These are phyloP conservation scores for Silybum marianum DNA, from an alignment of 129 eudicot genomes.

Conservation along the genomic window DNA sequence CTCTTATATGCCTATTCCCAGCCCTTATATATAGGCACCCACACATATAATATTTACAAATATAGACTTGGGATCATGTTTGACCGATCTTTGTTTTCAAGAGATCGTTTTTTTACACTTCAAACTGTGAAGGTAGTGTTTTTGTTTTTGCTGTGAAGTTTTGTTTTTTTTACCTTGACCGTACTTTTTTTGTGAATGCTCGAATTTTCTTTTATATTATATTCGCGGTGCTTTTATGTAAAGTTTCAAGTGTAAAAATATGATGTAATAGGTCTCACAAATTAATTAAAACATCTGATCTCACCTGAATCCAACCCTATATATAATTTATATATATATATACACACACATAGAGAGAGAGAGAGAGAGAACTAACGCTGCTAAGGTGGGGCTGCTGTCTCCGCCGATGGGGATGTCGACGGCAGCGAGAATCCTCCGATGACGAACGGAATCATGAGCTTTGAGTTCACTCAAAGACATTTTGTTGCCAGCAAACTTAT, in stretches of 20 bases:
- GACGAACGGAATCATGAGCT: constrained; percentile 66
- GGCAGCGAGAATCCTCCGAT: constrained; percentile 64
- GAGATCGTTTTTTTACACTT: too few relatives aligned
- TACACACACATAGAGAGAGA: background rate
- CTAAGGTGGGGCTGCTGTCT: constrained; percentile 73
- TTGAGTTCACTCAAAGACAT: constrained; percentile 43
- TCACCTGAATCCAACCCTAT: too few relatives aligned
- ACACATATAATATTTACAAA: background rate
- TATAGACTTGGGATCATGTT: too few relatives aligned
- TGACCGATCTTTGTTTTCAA: background rate
- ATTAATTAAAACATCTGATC: too few relatives aligned
- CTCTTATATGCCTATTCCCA: background rate
- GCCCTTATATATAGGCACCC: background rate
- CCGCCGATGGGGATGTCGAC: constrained; percentile 80
- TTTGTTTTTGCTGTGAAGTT: too few relatives aligned
- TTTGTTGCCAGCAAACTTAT: constrained; percentile 55
- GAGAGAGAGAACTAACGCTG: constrained; percentile 62
- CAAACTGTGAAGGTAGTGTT: too few relatives aligned
- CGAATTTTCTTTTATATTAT: too few relatives aligned
- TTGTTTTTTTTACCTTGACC: too few relatives aligned
- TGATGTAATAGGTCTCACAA: too few relatives aligned
- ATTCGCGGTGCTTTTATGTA: too few relatives aligned
- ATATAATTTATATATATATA: background rate
- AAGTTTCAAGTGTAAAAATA: too few relatives aligned
- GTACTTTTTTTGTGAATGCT: too few relatives aligned